Base-by-base conservation (phyloP, 2,329 filamentous ascomycete species). In the Botrytis byssoidea region DNA sequence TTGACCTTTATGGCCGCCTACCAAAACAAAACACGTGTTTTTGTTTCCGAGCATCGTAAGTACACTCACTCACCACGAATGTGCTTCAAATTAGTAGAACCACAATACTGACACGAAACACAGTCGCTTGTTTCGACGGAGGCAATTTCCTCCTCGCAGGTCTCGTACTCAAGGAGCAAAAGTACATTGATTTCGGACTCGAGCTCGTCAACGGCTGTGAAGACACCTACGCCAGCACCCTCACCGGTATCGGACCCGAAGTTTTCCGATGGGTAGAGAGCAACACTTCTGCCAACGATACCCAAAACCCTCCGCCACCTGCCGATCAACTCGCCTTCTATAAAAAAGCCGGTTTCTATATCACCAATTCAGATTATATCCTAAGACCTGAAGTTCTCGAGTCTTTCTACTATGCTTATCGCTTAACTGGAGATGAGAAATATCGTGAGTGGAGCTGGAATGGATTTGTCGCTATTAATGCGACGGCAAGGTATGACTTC, bases 371-470 rank as follows among this genome's bases (percentile, higher is more conserved):
- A 0, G 79, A 82, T 10, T 97, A 97, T 81, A 84, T 91, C 14
- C 87, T 97, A 44, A 88, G 94, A 0, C 92, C 93, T 0, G 94
- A 97, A 83, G 93, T 94, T 5, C 87, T 97, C 48, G 94, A 97
- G 84, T 92, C 89, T 77, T 91, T 91, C 82, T 97, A 97, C 86
- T 96, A 97, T 82, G 93, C 94, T 3, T 97, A 93, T 84, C 90
- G 93, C 69, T 88, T 91, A 0, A 97, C 94, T 0, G 91, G 91
- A 5, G 87, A 95, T 74, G 77, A 83, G 46, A 92, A 89, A 83
- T 97, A 95, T 82, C 92, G 93, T 81, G 91, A 95, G 74, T 94
- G 92, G 91, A 91, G 92, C 8, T 97, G 93, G 93, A 88, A 91
- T 59, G 93, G 90, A 0, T 96, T 95, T 82, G 79, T 87, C 51